A percentile compares a stretch with the other conserved stretches of the same genome.
phyloP scores from a whole-genome alignment of 75 land plant genomes.

The Selaginella tamariscina region DNA sequence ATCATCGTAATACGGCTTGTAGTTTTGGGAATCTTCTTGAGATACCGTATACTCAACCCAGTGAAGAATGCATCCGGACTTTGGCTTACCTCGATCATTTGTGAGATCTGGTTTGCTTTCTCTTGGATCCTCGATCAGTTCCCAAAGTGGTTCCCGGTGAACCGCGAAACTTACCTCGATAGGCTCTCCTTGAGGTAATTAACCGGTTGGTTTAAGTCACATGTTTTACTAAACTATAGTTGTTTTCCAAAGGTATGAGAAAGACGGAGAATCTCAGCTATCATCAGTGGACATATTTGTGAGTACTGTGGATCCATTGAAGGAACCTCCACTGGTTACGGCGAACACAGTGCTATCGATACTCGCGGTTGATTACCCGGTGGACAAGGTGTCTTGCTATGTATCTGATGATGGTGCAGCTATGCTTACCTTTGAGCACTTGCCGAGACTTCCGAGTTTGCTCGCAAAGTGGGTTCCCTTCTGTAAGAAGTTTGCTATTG shows the following conservation, averaged over 20 bases:
- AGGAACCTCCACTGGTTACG: constrained; percentile 84
- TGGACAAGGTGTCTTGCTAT: constrained; percentile 70
- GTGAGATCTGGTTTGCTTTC: constrained; percentile 11
- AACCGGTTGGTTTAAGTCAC: too few species aligned
- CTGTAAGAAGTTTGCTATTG: constrained; percentile 20
- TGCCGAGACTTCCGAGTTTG: constrained; percentile 71
- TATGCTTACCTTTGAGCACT: constrained; percentile 62
- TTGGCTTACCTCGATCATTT: neutral
- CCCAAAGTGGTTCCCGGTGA: constrained; percentile 12
- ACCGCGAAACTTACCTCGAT: constrained; percentile 13
- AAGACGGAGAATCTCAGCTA: constrained; percentile 41
- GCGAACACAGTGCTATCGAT: constrained; percentile 82
- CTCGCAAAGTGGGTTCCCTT: constrained; percentile 75
- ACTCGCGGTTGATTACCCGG: constrained; percentile 56
- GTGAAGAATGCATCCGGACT: neutral
- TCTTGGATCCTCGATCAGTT: constrained; percentile 15
- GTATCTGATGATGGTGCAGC: constrained; percentile 83
- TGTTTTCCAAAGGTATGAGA: constrained; percentile 38
- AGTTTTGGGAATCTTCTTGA: neutral
- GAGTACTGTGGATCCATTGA: constrained; percentile 73
- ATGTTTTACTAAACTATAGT: neutral
- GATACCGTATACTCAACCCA: constrained; percentile 4
- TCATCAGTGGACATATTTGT: constrained; percentile 57
- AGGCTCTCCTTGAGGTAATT: constrained; percentile 1
- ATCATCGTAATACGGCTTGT: constrained; percentile 2